A percentile compares a stretch with the other conserved stretches of the same genome.
Evolutionary conservation across 192 early-diverging fungal species (phyloP).

Genomic region (Lobosporangium transversale): DNA sequence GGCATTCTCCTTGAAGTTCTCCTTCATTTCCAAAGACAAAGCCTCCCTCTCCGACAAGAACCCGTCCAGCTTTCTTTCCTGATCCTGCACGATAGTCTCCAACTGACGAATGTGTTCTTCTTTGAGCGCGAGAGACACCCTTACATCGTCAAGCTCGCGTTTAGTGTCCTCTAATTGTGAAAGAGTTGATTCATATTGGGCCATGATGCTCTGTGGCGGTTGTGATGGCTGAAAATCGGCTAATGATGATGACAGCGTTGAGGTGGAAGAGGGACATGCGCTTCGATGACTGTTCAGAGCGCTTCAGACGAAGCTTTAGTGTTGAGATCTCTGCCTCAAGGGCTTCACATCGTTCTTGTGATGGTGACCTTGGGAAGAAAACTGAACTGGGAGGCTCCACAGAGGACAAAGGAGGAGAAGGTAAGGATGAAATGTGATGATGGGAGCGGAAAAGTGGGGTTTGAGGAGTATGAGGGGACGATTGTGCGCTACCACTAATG

Average conservation of each 20-base stretch:
- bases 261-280: conserved; percentile 39
- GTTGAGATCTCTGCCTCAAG: conserved; percentile 34
- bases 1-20: conserved; percentile 21
- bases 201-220: conserved; percentile 10
- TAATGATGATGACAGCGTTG: too few relatives aligned
- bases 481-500: not conserved
- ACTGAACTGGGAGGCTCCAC: conserved; percentile 20
- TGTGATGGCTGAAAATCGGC: conserved; percentile 34
- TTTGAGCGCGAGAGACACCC: conserved; percentile 2
- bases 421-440: conserved; percentile 18
- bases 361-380: conserved; percentile 27
- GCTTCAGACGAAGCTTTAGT: conserved; percentile 19
- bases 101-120: conserved; percentile 8
- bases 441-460: conserved; percentile 10
- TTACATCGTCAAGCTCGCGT: not conserved
- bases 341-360: conserved; percentile 39
- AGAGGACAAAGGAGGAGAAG: conserved; percentile 37
- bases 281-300: conserved; percentile 30
- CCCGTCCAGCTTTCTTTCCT: conserved; percentile 17
- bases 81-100: conserved; percentile 11
- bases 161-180: conserved; percentile 14
- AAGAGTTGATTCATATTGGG: conserved; percentile 19
- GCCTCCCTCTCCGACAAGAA: conserved; percentile 23
- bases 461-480: conserved; percentile 12
- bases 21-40: conserved; percentile 28